phyloP scores from a whole-genome alignment of 371 early-diverging fungal genomes.

The Quaeritorhiza haematococci region DNA sequence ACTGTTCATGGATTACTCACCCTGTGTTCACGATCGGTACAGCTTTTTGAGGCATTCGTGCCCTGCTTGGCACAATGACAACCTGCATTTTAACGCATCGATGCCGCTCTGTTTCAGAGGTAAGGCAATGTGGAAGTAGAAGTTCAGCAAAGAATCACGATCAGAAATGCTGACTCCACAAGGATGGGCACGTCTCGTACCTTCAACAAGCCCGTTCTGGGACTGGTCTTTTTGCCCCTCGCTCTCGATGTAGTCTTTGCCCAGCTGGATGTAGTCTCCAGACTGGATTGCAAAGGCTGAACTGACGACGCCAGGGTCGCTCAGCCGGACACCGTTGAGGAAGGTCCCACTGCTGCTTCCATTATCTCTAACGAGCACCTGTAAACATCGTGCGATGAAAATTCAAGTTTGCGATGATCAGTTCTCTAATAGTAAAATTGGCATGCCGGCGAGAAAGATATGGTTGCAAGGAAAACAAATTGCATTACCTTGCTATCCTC shows the following conservation, averaged over 20 bases:
- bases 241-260: slow-evolving; percentile 28
- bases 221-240: neutral
- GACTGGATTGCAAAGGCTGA: slow-evolving; percentile 17
- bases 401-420: neutral
- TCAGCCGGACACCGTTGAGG: slow-evolving; percentile 34
- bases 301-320: slow-evolving; percentile 25
- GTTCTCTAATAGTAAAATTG: neutral
- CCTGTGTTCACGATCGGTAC: neutral
- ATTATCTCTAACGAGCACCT: slow-evolving; percentile 32
- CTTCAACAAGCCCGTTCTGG: neutral
- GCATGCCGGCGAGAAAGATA: neutral
- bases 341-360: slow-evolving; percentile 44
- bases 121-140: neutral
- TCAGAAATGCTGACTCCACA: slow-evolving; percentile 12
- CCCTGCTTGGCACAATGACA: slow-evolving; percentile 3
- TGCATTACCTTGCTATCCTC: slow-evolving; percentile 18
- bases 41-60: neutral
- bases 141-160: neutral
- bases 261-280: slow-evolving; percentile 40
- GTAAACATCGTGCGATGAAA: too few species aligned
- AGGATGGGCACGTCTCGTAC: neutral
- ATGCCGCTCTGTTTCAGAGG: slow-evolving; percentile 6
- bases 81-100: slow-evolving; percentile 24
- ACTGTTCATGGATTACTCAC: neutral
- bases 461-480: neutral